Evolutionary conservation across 495 filamentous ascomycete genomes (phyloP), one percentile per base, ranked within the genome.

Genomic region (Talaromyces adpressus): DNA sequence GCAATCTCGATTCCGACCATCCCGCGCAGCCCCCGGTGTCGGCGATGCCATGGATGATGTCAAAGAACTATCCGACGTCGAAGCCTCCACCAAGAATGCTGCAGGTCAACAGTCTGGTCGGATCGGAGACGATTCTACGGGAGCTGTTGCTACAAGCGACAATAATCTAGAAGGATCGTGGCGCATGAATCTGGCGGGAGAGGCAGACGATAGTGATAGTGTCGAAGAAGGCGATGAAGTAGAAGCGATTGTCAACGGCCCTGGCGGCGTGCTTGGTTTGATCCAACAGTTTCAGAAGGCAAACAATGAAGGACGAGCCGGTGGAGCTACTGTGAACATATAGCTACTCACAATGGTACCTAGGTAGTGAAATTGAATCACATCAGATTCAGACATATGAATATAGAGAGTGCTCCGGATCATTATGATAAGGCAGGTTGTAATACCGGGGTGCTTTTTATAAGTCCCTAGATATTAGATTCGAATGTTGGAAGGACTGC

Each of bases 251-350:
- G 72, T 79, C 16, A 71, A 74, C 8, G 81, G 77, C 6, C 81
- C 83, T 1, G 90, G 89, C 23, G 78, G 78, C 6, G 94, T 98
- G 11, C 78, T 98, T 62, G 89, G 90, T 2, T 75, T 98, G 73
- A 83, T 98, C 53, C 91, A 93, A 70, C 90, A 98, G 71, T 96
- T 96, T 72, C 90, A 92, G 71, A 92, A 88, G 75, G 90, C 84
- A 61, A 90, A 93, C 70, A 85, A 86, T 62, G 88, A 90, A 57
- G 83, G 82, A 12, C 76, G 84, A 60, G 76, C 65, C 1, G 72
- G 70, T 53, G 72, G 75, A 29, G 69, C 72, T 8, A 71, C 73
- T 5, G 73, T 77, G 45, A 76, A 75, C 4, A 75, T 80, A 30
- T 53, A n/a, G 16, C 23, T 6, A 18, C n/a, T 49, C 29, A 7